phyloP scores from a whole-genome alignment of 78 protist genomes.

The Dictyostelium purpureum region DNA sequence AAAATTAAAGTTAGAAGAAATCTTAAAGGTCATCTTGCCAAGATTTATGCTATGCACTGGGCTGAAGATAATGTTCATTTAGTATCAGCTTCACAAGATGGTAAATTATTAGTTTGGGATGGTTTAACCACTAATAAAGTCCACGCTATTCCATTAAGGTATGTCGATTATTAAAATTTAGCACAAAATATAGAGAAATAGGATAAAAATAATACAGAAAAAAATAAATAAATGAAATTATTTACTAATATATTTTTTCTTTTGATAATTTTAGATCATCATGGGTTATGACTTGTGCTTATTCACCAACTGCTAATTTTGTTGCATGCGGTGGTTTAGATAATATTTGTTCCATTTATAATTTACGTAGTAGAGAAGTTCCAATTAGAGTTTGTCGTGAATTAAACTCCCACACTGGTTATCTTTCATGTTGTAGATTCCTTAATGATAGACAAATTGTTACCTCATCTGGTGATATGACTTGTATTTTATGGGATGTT shows the following conservation, averaged over 20 bases:
- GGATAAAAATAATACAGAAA: neutral
- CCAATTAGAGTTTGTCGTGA: conserved; percentile 85
- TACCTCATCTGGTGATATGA: conserved; percentile 94
- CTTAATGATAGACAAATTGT: conserved; percentile 88
- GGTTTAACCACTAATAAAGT: conserved; percentile 90
- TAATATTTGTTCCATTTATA: conserved; percentile 94
- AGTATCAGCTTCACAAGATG: conserved; percentile 97
- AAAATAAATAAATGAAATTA: neutral
- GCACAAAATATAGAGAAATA: neutral
- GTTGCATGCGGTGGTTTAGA: conserved; percentile 99
- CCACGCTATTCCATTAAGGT: conserved; percentile 94
- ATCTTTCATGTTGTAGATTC: conserved; percentile 97
- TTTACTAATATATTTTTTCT: neutral
- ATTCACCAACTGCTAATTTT: conserved; percentile 91
- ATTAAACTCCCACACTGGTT: conserved; percentile 93
- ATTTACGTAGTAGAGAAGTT: conserved; percentile 82
- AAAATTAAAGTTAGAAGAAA: conserved; percentile 84
- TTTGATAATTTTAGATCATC: conserved; percentile 53
- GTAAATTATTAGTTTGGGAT: conserved; percentile 97
- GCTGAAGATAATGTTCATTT: conserved; percentile 88
- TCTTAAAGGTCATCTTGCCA: conserved; percentile 95
- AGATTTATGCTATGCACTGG: conserved; percentile 98
- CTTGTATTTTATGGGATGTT: conserved; percentile 97
- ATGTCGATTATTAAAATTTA: neutral
- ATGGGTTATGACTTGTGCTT: conserved; percentile 99